Conservation (phyloP, 2,329 filamentous ascomycete species). For the Sporothrix variecibatus region DNA sequence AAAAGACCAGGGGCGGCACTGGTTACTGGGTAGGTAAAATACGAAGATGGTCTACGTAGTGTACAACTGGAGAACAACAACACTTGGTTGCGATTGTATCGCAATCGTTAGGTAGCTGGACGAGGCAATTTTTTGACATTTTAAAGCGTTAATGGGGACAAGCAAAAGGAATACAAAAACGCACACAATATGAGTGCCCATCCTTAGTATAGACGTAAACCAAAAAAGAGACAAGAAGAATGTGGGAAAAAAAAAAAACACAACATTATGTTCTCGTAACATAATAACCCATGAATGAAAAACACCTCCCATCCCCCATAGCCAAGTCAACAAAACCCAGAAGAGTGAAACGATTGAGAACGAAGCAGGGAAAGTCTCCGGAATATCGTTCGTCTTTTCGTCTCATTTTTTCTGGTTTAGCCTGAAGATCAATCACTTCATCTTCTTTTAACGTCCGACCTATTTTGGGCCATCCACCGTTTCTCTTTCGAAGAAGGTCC, state of each 20-base stretch:
- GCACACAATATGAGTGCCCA: background rate
- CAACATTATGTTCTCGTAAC: background rate
- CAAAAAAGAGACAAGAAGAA: background rate
- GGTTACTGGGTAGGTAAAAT: background rate
- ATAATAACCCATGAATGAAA: background rate
- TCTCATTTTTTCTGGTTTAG: background rate
- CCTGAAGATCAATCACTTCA: slow-evolving; percentile 3
- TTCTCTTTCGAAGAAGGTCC: slow-evolving; percentile 39
- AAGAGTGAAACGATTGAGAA: background rate
- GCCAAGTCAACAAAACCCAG: background rate
- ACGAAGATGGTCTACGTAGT: background rate
- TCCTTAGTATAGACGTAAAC: background rate
- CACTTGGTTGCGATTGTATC: background rate
- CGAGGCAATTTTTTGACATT: background rate
- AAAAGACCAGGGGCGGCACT: background rate
- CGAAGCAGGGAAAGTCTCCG: background rate
- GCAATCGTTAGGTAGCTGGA: background rate
- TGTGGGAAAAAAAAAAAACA: background rate
- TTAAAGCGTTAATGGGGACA: background rate
- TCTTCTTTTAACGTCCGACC: background rate
- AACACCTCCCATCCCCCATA: background rate
- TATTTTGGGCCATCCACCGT: slow-evolving; percentile 33
- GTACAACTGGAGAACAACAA: background rate
- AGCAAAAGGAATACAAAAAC: background rate
- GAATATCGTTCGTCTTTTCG: background rate